These are phyloP conservation scores for Soucietia sequanensis DNA, from an alignment of 805 yeast species.

Conservation along the genomic window DNA sequence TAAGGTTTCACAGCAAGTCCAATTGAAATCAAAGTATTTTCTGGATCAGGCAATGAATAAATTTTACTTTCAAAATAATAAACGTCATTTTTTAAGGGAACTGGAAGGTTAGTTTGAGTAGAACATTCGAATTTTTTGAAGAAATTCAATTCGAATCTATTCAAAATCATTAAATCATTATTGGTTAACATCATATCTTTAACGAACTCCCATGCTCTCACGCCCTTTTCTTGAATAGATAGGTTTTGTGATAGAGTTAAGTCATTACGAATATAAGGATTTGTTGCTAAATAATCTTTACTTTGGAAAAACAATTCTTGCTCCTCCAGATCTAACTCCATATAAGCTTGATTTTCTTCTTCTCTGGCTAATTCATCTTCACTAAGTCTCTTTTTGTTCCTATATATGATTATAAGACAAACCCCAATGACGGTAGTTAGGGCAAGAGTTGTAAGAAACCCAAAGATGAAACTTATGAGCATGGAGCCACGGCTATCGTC, in stretches of 20 bases:
- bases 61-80: constrained; percentile 88
- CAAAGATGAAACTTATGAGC: not conserved
- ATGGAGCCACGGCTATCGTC: not conserved
- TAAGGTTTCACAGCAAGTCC: constrained; percentile 88
- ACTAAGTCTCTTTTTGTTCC: not conserved
- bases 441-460: not conserved
- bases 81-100: constrained; percentile 79
- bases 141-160: constrained; percentile 62
- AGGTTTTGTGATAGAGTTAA: constrained; percentile 58
- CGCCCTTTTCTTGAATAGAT: constrained; percentile 81
- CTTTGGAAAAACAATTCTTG: constrained; percentile 69
- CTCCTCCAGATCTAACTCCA: constrained; percentile 64
- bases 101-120: constrained; percentile 77
- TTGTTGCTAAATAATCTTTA: constrained; percentile 41
- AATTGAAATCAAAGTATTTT: constrained; percentile 57
- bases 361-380: constrained; percentile 61
- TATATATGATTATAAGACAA: no score
- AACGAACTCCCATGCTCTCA: constrained; percentile 84
- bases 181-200: constrained; percentile 54
- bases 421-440: not conserved
- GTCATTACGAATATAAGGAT: constrained; percentile 41
- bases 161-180: constrained; percentile 59
- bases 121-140: constrained; percentile 61
- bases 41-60: constrained; percentile 63
- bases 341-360: constrained; percentile 57